phyloP scores from a whole-genome alignment of 176 grass and related monocot species.

The Paspalum vaginatum region DNA sequence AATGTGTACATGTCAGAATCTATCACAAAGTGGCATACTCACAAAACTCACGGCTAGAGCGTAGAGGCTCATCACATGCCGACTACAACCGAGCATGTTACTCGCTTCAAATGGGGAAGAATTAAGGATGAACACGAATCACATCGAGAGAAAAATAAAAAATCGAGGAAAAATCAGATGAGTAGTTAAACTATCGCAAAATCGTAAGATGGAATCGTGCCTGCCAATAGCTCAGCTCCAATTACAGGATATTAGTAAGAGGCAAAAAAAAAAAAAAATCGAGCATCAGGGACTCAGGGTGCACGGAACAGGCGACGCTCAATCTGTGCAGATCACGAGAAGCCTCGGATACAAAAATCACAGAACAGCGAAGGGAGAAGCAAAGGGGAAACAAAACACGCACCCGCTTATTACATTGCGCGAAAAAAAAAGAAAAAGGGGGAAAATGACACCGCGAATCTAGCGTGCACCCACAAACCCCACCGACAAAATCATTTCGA shows the following conservation, averaged over 20 bases:
- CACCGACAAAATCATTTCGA: slow-evolving; percentile 35
- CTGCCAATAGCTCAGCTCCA: not conserved
- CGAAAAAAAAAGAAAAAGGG: too few species aligned
- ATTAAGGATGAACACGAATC: not conserved
- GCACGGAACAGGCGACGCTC: not conserved
- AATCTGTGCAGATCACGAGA: slow-evolving; percentile 20
- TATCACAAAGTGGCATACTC: not conserved
- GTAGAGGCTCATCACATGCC: not conserved
- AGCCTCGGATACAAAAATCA: not conserved
- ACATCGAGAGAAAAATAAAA: not conserved
- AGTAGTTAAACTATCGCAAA: not conserved
- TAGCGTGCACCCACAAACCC: slow-evolving; percentile 6
- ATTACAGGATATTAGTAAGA: not conserved
- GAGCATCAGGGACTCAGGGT: not conserved
- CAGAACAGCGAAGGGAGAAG: not conserved
- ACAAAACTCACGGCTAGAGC: not conserved
- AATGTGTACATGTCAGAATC: not conserved
- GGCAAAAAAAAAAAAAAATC: not conserved
- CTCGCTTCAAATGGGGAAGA: not conserved
- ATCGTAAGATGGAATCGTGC: not conserved
- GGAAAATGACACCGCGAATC: slow-evolving; percentile 32
- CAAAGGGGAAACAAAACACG: not conserved
- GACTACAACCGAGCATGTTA: not conserved
- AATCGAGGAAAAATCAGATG: not conserved
- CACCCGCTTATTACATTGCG: not conserved